These are phyloP conservation scores for Pholiota conissans DNA, from an alignment of 768 basidiomycete genomes.

Conservation along the genomic window DNA sequence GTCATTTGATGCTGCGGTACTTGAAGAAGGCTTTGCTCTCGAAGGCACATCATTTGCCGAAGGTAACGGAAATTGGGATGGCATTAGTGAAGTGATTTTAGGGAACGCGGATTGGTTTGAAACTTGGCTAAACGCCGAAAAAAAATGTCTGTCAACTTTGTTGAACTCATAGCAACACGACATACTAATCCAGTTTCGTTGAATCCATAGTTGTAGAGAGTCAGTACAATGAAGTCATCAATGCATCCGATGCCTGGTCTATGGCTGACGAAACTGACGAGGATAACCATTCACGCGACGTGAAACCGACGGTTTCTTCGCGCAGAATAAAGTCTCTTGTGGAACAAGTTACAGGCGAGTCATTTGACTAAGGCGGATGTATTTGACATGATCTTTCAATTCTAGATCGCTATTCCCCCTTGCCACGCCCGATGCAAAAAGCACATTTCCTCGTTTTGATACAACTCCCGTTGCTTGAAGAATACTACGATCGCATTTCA, in stretches of 20 bases:
- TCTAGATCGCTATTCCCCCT: conserved; percentile 86
- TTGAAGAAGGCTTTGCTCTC: conserved; percentile 71
- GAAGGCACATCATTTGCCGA: conserved; percentile 46
- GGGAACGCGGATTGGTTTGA: conserved; percentile 88
- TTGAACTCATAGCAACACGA: background rate
- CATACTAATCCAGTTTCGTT: background rate
- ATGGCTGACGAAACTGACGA: conserved; percentile 62
- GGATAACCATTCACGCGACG: conserved; percentile 38
- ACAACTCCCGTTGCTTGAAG: conserved; percentile 81
- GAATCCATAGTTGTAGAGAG: conserved; percentile 71
- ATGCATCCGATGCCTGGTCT: conserved; percentile 81
- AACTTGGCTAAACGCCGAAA: conserved; percentile 88
- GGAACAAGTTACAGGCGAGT: conserved; percentile 86
- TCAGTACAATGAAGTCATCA: conserved; percentile 85
- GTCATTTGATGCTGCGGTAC: conserved; percentile 78
- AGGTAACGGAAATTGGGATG: conserved; percentile 55
- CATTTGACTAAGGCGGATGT: too few species aligned
- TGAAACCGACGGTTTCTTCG: conserved; percentile 81
- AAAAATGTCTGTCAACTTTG: conserved; percentile 66
- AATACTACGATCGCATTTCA: conserved; percentile 75
- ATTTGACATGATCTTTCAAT: background rate
- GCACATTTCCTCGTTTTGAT: conserved; percentile 82
- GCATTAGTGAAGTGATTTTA: conserved; percentile 80
- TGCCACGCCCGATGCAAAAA: conserved; percentile 77
- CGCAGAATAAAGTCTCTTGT: conserved; percentile 81